phyloP scores from a whole-genome alignment of 1,284 basidiomycete species.

The Irpex lacteus region DNA sequence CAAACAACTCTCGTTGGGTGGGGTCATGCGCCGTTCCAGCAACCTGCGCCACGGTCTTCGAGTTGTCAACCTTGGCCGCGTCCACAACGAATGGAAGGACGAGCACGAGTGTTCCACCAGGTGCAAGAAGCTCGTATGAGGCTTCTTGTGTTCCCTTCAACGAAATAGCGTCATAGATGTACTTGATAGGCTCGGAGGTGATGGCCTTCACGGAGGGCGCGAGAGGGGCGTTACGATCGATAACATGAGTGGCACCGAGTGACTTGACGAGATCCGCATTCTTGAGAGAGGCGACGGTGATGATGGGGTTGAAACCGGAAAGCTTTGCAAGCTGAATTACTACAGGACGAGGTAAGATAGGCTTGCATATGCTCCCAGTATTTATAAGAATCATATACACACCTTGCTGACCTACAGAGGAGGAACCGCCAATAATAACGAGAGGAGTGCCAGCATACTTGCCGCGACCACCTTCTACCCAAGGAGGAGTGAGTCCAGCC shows the following conservation, averaged over 20 bases:
- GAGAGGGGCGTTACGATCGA: conserved; percentile 38
- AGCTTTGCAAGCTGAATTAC: conserved; percentile 53
- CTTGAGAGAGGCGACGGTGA: conserved; percentile 47
- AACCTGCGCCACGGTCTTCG: conserved; percentile 9
- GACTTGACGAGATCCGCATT: conserved; percentile 42
- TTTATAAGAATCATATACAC: not conserved
- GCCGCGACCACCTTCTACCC: conserved; percentile 20
- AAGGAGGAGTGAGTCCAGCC: conserved; percentile 16
- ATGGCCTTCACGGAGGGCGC: conserved; percentile 21
- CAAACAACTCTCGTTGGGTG: not conserved
- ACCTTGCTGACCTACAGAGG: conserved; percentile 38
- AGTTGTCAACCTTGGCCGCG: conserved; percentile 1
- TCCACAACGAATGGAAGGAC: conserved; percentile 2
- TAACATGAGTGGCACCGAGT: conserved; percentile 51
- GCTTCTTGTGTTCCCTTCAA: conserved; percentile 12
- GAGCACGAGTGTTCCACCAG: conserved; percentile 18
- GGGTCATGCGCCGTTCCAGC: conserved; percentile 8
- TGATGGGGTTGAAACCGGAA: conserved; percentile 52
- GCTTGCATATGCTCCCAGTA: not conserved
- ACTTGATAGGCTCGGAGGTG: conserved; percentile 23
- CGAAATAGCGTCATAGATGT: conserved; percentile 38
- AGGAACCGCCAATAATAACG: conserved; percentile 35
- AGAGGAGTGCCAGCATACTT: conserved; percentile 29
- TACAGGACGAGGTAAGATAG: conserved; percentile 17
- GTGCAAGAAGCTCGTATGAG: conserved; percentile 14